phyloP scores from a whole-genome alignment of 2,329 filamentous ascomycete species.

The Chaetothyriales sp. region DNA sequence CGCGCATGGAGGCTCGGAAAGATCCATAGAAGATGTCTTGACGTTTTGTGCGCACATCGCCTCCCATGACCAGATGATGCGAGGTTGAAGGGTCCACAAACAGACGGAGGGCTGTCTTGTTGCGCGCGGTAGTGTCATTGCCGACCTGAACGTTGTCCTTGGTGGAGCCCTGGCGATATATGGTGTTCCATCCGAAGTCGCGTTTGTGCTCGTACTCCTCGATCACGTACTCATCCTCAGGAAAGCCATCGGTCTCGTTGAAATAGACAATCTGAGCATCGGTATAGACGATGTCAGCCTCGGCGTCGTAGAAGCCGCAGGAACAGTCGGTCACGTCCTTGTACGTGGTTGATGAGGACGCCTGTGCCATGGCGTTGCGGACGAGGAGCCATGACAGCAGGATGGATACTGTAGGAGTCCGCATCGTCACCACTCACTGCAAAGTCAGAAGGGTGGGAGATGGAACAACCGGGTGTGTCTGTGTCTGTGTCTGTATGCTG shows the following conservation, averaged over 20 bases:
- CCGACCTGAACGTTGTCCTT: constrained; percentile 25
- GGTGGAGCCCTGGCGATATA: constrained; percentile 30
- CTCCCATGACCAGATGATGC: constrained; percentile 31
- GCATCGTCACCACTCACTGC: not conserved
- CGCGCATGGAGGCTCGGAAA: constrained; percentile 30
- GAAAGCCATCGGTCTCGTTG: constrained; percentile 30
- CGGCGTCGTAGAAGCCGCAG: constrained; percentile 32
- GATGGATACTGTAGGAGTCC: not conserved
- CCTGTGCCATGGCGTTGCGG: not conserved
- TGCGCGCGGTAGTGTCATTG: constrained; percentile 12
- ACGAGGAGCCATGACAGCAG: not conserved
- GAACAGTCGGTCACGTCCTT: constrained; percentile 21
- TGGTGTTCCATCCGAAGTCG: constrained; percentile 33
- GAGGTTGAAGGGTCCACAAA: constrained; percentile 21
- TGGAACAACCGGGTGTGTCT: not conserved
- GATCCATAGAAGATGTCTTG: constrained; percentile 36
- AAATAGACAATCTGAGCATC: constrained; percentile 37
- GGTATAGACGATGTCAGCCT: constrained; percentile 28
- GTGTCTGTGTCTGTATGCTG: not conserved
- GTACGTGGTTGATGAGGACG: not conserved
- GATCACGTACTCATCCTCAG: constrained; percentile 24
- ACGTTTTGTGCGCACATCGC: constrained; percentile 27
- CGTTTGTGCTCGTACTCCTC: constrained; percentile 30
- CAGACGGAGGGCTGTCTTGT: constrained; percentile 21
- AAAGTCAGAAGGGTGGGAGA: not conserved